Base-by-base conservation (phyloP, 2,329 filamentous ascomycete genomes). In the Orbilia oligospora region DNA sequence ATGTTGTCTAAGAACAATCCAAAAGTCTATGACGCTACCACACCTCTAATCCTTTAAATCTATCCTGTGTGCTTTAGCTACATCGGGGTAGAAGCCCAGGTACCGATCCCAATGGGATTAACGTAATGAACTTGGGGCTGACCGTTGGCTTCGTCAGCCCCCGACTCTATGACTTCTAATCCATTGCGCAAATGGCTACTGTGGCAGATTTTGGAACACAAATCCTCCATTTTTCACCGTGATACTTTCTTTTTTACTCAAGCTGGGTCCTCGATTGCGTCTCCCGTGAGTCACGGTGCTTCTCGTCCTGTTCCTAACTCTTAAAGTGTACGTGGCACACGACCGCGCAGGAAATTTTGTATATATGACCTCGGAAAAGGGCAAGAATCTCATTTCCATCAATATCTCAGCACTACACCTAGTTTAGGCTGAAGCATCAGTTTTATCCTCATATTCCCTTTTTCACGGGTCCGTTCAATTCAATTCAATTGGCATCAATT, bases 221-320 rank as follows among this genome's bases (percentile, higher is more conserved):
- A 44, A 53, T 51, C 49, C 48, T 46, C 44, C 24, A 38, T 58
- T 48, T 44, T 38, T 22, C 3, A 10, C 49, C 18, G 20, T 24
- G 33, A 49, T 67, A 48, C n/a, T 41, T 58, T 10, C 53, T 18
- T 46, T 30, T 46, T 48, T 14, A 46, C 20, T 10, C 53, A 14
- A 51, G 33, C 51, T 24, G 38, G 61, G 49, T 53, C 44, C 41
- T 67, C 30, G 38, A 67, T 73, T 67, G 63, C 61, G 70, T 73
- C 51, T 58, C 38, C 36, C 49, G 63, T 73, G 70, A 73, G 49
- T 73, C 70, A 73, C 61, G 70, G 36, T 30, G 48, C 61, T 24
- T 61, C 30, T 36, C 3, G 36, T 44, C 20, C 27, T 61, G 18
- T 20, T 22, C 49, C 27, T 38, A 65, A 36, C 9, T 27, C 30